These are phyloP conservation scores for Alternaria conjuncta DNA, from an alignment of 2,329 filamentous ascomycete genomes.

Conservation along the genomic window DNA sequence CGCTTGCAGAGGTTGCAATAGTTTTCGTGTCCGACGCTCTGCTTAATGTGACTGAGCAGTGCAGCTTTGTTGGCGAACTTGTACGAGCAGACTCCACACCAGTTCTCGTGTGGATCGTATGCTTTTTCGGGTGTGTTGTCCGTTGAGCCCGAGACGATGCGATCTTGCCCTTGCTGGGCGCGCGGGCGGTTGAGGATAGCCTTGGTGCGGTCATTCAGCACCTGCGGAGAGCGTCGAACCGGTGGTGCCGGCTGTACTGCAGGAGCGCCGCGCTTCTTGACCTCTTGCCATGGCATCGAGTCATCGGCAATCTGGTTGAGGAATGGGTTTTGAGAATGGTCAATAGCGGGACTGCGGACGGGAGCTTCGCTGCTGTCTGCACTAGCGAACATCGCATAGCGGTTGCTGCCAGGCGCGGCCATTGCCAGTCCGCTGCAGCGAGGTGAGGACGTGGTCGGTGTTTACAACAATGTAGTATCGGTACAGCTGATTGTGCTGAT, in stretches of 20 bases:
- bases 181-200: background rate
- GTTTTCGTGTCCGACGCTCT: constrained; percentile 31
- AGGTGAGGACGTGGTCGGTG: background rate
- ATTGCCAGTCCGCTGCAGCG: constrained; percentile 11
- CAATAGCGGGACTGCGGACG: background rate
- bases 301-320: constrained; percentile 32
- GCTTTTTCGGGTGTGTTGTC: constrained; percentile 16
- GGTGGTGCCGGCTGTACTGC: background rate
- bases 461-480: background rate
- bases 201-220: constrained; percentile 16
- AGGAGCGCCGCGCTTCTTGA: constrained; percentile 26
- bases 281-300: constrained; percentile 35
- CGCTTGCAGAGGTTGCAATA: constrained; percentile 47
- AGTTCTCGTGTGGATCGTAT: constrained; percentile 34
- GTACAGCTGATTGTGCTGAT: background rate
- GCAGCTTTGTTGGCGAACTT: constrained; percentile 31
- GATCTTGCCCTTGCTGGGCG: constrained; percentile 5
- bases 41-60: constrained; percentile 36
- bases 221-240: background rate
- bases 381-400: constrained; percentile 33
- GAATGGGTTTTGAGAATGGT: constrained; percentile 24
- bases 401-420: constrained; percentile 25
- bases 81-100: constrained; percentile 41
- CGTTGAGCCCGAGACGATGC: constrained; percentile 12
- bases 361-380: constrained; percentile 13